Conservation (phyloP, 2,329 filamentous ascomycete genomes). For the Lachnellula willkommii region DNA sequence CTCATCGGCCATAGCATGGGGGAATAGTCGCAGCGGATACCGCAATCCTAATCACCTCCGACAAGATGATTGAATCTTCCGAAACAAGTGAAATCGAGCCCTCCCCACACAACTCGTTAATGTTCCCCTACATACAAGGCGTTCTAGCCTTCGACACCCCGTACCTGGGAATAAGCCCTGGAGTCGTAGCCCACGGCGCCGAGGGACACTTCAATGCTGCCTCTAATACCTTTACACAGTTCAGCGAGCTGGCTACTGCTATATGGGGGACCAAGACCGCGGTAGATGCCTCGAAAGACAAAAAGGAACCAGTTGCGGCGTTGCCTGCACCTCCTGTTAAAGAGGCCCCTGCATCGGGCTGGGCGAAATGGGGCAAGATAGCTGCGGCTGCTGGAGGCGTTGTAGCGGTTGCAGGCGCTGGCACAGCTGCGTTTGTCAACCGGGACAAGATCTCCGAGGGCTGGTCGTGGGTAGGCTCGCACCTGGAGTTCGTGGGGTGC, state of each 20-base stretch:
- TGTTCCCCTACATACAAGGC: conserved; percentile 91
- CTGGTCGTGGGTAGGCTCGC: conserved; percentile 77
- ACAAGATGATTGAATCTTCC: conserved; percentile 22
- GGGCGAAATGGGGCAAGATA: conserved; percentile 79
- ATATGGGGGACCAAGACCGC: conserved; percentile 55
- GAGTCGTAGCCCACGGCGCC: conserved; percentile 78
- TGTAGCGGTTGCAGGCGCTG: conserved; percentile 73
- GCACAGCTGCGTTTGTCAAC: conserved; percentile 80
- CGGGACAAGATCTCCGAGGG: conserved; percentile 73
- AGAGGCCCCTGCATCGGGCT: conserved; percentile 41
- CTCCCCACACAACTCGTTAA: conserved; percentile 53
- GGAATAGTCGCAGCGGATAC: conserved; percentile 93
- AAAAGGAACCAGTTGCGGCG: conserved; percentile 35
- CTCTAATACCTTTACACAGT: conserved; percentile 60
- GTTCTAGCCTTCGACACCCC: conserved; percentile 93
- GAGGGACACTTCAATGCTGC: conserved; percentile 80
- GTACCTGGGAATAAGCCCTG: conserved; percentile 74
- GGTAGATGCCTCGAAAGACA: conserved; percentile 22
- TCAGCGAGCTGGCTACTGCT: conserved; percentile 60
- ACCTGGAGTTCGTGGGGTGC: conserved; percentile 90
- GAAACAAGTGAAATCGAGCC: conserved; percentile 3
- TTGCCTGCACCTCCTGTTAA: conserved; percentile 37
- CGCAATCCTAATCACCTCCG: conserved; percentile 58
- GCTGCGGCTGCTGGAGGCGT: conserved; percentile 84
- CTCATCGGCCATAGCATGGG: conserved; percentile 87